Conservation (phyloP, 768 basidiomycete genomes). For the Crassisporium funariophilum region DNA sequence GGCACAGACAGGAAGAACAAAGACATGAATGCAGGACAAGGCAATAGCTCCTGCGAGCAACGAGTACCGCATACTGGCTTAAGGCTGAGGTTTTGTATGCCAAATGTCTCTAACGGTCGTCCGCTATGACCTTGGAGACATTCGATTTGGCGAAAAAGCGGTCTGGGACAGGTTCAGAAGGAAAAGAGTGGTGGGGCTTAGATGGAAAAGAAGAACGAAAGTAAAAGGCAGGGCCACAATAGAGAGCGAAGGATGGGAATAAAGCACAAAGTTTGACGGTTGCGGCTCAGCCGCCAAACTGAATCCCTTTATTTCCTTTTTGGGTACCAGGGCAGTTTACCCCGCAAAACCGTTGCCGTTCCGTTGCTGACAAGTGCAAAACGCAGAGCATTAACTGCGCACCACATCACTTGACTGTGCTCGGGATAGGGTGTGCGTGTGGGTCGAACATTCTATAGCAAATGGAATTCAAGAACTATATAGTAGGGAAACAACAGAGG, state of each 20-base stretch:
- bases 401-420: not conserved
- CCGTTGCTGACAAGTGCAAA: not conserved
- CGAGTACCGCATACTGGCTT: not conserved
- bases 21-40: not conserved
- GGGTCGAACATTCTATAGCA: too few species aligned
- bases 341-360: too few species aligned
- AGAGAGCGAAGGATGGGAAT: too few species aligned
- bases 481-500: slow-evolving; percentile 7
- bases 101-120: too few species aligned
- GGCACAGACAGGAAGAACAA: too few species aligned
- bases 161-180: not conserved
- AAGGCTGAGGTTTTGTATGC: not conserved
- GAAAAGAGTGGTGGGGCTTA: not conserved
- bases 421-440: too few species aligned
- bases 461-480: not conserved
- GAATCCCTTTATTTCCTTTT: too few species aligned
- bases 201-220: not conserved
- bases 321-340: too few species aligned
- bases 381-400: not conserved
- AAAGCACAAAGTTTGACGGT: too few species aligned
- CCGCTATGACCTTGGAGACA: too few species aligned
- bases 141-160: not conserved
- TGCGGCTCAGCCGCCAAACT: too few species aligned
- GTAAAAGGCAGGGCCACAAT: not conserved
- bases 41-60: too few species aligned